phyloP scores from a whole-genome alignment of 768 basidiomycete genomes.

The Lepiota subincarnata region DNA sequence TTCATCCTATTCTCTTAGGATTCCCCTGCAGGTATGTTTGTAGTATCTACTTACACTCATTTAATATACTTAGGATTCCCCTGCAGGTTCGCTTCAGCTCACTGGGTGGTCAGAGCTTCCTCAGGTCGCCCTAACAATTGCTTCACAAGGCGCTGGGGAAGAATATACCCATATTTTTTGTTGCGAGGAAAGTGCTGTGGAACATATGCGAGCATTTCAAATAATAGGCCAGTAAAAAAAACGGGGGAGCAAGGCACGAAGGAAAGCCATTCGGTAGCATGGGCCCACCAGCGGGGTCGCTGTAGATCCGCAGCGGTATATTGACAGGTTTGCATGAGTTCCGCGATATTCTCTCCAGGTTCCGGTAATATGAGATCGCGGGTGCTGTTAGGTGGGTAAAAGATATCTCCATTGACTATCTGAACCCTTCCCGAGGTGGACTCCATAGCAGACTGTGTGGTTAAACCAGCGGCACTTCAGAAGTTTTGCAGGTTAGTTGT shows the following conservation, averaged over 20 bases:
- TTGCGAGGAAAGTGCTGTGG: background rate
- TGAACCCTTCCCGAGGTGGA: too few relatives aligned
- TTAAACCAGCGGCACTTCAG: too few relatives aligned
- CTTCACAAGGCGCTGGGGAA: background rate
- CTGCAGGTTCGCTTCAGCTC: too few relatives aligned
- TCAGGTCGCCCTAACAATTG: too few relatives aligned
- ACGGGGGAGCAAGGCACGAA: background rate
- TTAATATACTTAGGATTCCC: too few relatives aligned
- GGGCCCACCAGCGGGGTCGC: background rate
- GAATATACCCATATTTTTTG: background rate
- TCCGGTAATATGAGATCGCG: background rate
- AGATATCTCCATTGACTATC: background rate
- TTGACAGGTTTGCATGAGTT: background rate
- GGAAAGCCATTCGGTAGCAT: background rate
- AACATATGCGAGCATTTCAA: background rate
- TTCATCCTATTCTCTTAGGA: too few relatives aligned
- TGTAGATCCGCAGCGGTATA: background rate
- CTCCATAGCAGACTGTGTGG: too few relatives aligned
- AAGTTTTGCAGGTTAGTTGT: too few relatives aligned
- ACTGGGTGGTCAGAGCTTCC: too few relatives aligned
- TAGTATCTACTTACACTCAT: too few relatives aligned
- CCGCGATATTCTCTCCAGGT: background rate
- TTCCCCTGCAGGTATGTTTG: too few relatives aligned
- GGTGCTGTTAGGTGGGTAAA: background rate
- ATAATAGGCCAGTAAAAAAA: background rate